These are phyloP conservation scores for Mycotypha africana DNA, from an alignment of 371 early-diverging fungal species.

Conservation along the genomic window DNA sequence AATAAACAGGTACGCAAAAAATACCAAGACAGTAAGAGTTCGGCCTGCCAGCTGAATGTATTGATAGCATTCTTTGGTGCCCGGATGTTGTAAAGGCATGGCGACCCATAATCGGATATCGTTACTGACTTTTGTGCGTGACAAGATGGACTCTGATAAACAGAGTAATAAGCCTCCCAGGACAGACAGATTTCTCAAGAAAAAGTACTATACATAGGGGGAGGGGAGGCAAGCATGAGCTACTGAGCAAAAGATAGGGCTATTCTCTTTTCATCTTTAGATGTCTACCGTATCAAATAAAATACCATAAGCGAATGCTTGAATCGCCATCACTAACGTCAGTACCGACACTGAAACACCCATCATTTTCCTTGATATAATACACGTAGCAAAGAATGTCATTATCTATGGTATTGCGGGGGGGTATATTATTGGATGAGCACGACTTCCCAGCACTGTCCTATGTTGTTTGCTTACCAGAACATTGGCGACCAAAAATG, in stretches of 20 bases:
- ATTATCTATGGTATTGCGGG: conserved; percentile 34
- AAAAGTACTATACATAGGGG: too few relatives aligned
- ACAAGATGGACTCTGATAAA: conserved; percentile 66
- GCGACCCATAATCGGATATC: conserved; percentile 53
- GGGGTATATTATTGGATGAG: background rate
- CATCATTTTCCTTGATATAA: conserved; percentile 73
- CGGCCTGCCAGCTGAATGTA: conserved; percentile 91
- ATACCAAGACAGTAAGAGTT: conserved; percentile 85
- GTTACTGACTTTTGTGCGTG: conserved; percentile 45
- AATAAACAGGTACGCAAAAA: conserved; percentile 81
- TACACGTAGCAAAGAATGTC: conserved; percentile 71
- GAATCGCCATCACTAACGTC: conserved; percentile 73
- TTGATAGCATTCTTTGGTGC: conserved; percentile 73
- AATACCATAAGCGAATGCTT: conserved; percentile 91
- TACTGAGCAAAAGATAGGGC: background rate
- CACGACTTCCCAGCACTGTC: background rate
- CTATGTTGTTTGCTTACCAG: conserved; percentile 36
- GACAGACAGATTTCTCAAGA: conserved; percentile 89
- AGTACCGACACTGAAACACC: conserved; percentile 80
- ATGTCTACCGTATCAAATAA: conserved; percentile 67
- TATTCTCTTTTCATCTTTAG: background rate
- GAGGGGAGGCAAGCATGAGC: too few relatives aligned
- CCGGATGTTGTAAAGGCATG: conserved; percentile 82
- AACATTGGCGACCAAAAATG: conserved; percentile 83
- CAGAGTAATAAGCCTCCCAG: conserved; percentile 93